Evolutionary conservation across 1,284 basidiomycete species (phyloP).

Genomic region (Laetiporus sulphureus): DNA sequence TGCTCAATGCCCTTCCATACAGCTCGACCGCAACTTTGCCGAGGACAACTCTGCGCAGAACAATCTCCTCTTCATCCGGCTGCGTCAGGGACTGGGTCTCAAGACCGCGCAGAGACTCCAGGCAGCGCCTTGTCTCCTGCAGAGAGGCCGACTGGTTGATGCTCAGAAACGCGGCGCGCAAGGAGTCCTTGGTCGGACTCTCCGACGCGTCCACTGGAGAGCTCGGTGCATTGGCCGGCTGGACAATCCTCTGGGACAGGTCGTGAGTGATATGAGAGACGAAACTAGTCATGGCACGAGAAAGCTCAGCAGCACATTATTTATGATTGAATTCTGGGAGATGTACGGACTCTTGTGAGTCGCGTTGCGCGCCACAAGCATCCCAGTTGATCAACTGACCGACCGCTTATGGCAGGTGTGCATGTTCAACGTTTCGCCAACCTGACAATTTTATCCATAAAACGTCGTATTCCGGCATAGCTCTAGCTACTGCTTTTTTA

Average conservation of each 20-base stretch:
- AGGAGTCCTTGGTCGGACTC: conserved; percentile 17
- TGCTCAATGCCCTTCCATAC: conserved; percentile 53
- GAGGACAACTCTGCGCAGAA: conserved; percentile 27
- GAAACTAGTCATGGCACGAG: conserved; percentile 26
- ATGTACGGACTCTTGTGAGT: too few relatives aligned
- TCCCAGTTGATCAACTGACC: too few relatives aligned
- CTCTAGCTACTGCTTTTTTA: too few relatives aligned
- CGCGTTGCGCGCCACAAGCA: too few relatives aligned
- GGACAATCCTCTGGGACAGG: conserved; percentile 18
- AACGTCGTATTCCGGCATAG: too few relatives aligned
- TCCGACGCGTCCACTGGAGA: conserved; percentile 3
- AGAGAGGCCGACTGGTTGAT: conserved; percentile 20
- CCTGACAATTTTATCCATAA: too few relatives aligned
- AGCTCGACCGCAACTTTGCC: conserved; percentile 45
- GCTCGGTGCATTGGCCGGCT: conserved; percentile 9
- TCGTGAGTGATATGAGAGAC: conserved; percentile 25
- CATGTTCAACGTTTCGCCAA: too few relatives aligned
- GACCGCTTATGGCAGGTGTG: too few relatives aligned
- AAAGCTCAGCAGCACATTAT: too few relatives aligned
- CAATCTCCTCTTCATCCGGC: conserved; percentile 22
- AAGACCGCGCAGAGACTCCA: conserved; percentile 16
- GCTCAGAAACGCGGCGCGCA: conserved; percentile 23
- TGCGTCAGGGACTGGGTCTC: conserved; percentile 8
- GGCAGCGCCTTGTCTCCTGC: conserved; percentile 12
- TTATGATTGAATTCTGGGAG: too few relatives aligned